These are phyloP conservation scores for Phaeosphaeriaceae sp. DNA, from an alignment of 2,329 filamentous ascomycete species.

Conservation along the genomic window DNA sequence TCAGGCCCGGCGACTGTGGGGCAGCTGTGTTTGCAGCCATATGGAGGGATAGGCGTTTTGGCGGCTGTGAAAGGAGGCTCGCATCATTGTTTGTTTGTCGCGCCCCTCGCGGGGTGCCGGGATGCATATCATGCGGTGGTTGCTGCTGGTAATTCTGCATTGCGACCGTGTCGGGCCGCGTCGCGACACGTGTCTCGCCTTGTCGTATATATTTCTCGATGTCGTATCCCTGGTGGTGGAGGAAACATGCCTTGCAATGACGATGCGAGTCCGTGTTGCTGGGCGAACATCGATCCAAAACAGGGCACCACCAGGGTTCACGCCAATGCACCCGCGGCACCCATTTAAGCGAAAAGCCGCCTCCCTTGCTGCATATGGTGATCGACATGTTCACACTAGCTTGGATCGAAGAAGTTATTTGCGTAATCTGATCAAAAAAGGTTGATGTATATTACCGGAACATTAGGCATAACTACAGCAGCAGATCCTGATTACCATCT, in stretches of 20 bases:
- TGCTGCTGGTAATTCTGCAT: slow-evolving; percentile 34
- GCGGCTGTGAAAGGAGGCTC: slow-evolving; percentile 39
- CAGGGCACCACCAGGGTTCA: too few relatives aligned
- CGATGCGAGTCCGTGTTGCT: slow-evolving; percentile 10
- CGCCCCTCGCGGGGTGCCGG: slow-evolving; percentile 16
- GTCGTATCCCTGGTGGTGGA: slow-evolving; percentile 10
- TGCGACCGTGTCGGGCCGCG: slow-evolving; percentile 28
- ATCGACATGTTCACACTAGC: neutral
- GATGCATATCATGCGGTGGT: slow-evolving; percentile 14
- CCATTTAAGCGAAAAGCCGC: slow-evolving; percentile 19
- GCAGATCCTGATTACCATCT: slow-evolving; percentile 40
- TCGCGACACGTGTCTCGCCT: slow-evolving; percentile 29
- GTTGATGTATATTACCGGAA: neutral
- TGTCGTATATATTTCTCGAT: slow-evolving; percentile 4
- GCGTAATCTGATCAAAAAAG: neutral
- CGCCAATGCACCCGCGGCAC: slow-evolving; percentile 11
- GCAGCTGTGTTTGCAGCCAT: slow-evolving; percentile 37
- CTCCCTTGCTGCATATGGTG: slow-evolving; percentile 17
- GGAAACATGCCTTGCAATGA: slow-evolving; percentile 22
- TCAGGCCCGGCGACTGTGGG: slow-evolving; percentile 38
- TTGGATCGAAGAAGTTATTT: neutral
- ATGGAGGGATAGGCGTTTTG: slow-evolving; percentile 48
- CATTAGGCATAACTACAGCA: slow-evolving; percentile 21
- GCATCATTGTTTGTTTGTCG: slow-evolving; percentile 47
- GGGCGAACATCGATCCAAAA: slow-evolving; percentile 10